Evolutionary conservation across 148 eudicot genomes (phyloP).

Genomic region (Rhododendron mucronatum): DNA sequence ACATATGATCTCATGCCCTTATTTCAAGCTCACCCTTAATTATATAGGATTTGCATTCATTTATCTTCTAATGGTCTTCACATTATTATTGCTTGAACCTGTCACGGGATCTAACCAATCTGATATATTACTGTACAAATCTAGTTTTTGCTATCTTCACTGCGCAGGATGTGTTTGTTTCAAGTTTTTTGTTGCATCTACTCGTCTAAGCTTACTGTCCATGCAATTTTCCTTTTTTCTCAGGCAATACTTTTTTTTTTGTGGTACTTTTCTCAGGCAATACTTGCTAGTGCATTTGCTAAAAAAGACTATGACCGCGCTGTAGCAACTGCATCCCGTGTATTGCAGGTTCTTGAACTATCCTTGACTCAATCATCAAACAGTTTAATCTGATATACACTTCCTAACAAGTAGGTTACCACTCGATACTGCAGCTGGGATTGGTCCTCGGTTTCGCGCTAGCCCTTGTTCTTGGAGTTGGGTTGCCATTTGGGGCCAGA

Average conservation of each 20-base stretch:
- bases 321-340: slow-evolving; percentile 46
- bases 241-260: slow-evolving; percentile 40
- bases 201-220: not conserved
- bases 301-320: slow-evolving; percentile 46
- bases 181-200: not conserved
- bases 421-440: slow-evolving; percentile 45
- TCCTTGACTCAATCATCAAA: not conserved
- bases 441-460: slow-evolving; percentile 52
- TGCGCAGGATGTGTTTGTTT: not conserved
- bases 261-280: slow-evolving; percentile 28
- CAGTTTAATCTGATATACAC: not conserved
- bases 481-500: slow-evolving; percentile 51
- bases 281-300: slow-evolving; percentile 67
- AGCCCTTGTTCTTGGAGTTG: slow-evolving; percentile 51
- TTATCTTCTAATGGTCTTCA: not conserved
- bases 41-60: not conserved
- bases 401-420: not conserved
- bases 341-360: slow-evolving; percentile 41
- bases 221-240: not conserved
- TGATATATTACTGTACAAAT: not conserved
- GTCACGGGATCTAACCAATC: not conserved
- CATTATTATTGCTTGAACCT: not conserved
- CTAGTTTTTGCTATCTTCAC: not conserved
- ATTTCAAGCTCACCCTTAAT: not conserved
- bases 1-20: not conserved